phyloP scores from a whole-genome alignment of 768 basidiomycete genomes.

The Collybia sordida region DNA sequence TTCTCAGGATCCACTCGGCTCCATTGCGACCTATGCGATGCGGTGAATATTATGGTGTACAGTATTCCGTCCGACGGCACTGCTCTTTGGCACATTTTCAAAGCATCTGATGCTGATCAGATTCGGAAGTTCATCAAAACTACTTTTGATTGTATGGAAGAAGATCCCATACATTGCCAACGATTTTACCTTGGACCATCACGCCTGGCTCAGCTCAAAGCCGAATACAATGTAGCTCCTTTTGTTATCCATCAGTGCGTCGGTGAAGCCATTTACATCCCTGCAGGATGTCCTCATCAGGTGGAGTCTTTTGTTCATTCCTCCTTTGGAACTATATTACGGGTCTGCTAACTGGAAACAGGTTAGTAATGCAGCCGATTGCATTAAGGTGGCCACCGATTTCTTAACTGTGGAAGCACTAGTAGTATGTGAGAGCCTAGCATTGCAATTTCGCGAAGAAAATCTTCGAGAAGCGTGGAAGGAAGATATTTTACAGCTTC shows the following conservation, averaged over 20 bases:
- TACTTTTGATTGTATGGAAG: conserved; percentile 42
- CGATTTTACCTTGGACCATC: conserved; percentile 72
- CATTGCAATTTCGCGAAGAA: conserved; percentile 84
- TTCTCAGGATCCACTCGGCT: conserved; percentile 83
- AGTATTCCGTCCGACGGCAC: conserved; percentile 56
- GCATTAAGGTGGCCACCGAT: conserved; percentile 91
- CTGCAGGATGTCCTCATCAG: conserved; percentile 90
- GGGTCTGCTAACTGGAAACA: conserved; percentile 25
- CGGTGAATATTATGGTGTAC: conserved; percentile 86
- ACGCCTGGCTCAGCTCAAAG: conserved; percentile 60
- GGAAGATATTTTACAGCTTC: conserved; percentile 83
- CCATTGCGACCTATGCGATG: conserved; percentile 94
- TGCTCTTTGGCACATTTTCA: conserved; percentile 90
- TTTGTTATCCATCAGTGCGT: conserved; percentile 85
- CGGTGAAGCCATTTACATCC: conserved; percentile 92
- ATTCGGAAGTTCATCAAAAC: conserved; percentile 72
- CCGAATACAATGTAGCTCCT: conserved; percentile 67
- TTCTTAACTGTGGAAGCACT: conserved; percentile 95
- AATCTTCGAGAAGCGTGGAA: conserved; percentile 87
- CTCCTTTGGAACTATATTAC: neutral
- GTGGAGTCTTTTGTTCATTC: conserved; percentile 42
- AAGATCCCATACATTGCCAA: conserved; percentile 90
- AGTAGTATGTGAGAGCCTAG: conserved; percentile 76
- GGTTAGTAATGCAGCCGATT: conserved; percentile 89
- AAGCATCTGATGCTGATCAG: conserved; percentile 71